Base-by-base conservation (phyloP, 495 filamentous ascomycete genomes). In the Opeltia flavorubescens region DNA sequence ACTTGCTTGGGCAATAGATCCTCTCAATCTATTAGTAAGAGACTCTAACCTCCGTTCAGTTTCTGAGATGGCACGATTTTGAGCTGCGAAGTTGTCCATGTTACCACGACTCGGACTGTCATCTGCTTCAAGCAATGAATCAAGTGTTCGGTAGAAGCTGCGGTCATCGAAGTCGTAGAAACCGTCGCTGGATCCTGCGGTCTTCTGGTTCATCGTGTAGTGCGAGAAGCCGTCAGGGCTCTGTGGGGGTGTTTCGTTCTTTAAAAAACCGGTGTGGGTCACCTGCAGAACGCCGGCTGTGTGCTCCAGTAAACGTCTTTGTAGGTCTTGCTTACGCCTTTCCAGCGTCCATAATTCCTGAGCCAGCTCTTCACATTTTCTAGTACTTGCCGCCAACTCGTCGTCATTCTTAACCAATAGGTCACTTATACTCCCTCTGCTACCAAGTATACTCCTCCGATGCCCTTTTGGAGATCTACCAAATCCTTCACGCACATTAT, bases 241-340 rank as follows among this genome's bases (percentile, higher is more conserved):
- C 35, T 76, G 74, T 0, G 77, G 81, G 47, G 79, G 71, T 0
- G 57, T 50, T 29, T 66, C 62, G 49, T 75, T 71, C 49, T 73
- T 74, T 49, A 70, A 46, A 44, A 53, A 45, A 12, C 75, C 74
- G 51, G 80, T 79, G 57, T 95, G 87, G 13, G 86, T 87, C 69
- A 91, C 73, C 56, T 94, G 86, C 52, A 95, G 63, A 25, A 96
- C 83, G 29, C 83, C 91, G 25, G 91, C 87, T 0, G 87, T 95
- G 61, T 98, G 91, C 57, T 88, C 76, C n/a, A 95, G 61, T 46
- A 95, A 62, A 35, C 76, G 70, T 49, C 66, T 75, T 44, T 89
- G 80, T 13, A 86, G 74, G 35, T 80, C 76, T 55, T 86, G 77
- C 27, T 75, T 63, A 43, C 83, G 69, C 49, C 80, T 78, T 58